These are phyloP conservation scores for Hansfordia pulvinata DNA, from an alignment of 2,329 filamentous ascomycete genomes.

Conservation along the genomic window DNA sequence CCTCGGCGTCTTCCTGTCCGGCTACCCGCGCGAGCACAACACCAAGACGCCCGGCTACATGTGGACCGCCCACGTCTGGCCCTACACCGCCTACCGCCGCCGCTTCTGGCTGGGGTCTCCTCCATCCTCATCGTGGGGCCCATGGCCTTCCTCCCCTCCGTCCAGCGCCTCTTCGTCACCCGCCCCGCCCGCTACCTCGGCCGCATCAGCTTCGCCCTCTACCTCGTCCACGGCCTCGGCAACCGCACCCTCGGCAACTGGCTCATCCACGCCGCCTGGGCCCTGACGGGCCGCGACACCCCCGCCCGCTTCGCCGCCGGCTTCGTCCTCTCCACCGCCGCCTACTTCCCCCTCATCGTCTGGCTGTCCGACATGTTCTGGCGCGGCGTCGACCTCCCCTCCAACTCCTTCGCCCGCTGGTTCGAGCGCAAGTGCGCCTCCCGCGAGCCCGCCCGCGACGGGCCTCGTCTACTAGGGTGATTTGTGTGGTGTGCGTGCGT, in stretches of 20 bases:
- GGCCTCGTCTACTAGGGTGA: no score
- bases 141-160: slow-evolving; percentile 11
- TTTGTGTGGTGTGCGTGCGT: no score
- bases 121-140: slow-evolving; percentile 22
- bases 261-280: slow-evolving; percentile 13
- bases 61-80: slow-evolving; percentile 15
- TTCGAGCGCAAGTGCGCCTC: slow-evolving; percentile 13
- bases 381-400: slow-evolving; percentile 14
- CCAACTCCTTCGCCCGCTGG: slow-evolving; percentile 12
- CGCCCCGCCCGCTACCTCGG: slow-evolving; percentile 38
- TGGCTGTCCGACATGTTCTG: slow-evolving; percentile 40
- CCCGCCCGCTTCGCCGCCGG: slow-evolving; percentile 12
- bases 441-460: no score
- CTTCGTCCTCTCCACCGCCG: slow-evolving; percentile 9
- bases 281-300: slow-evolving; percentile 17
- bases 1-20: slow-evolving; percentile 13
- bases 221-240: slow-evolving; percentile 38
- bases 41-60: slow-evolving; percentile 12
- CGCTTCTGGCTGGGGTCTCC: slow-evolving; percentile 15
- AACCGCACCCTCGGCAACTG: slow-evolving; percentile 14
- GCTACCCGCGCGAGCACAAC: slow-evolving; percentile 14
- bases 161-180: slow-evolving; percentile 12
- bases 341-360: slow-evolving; percentile 21
- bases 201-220: slow-evolving; percentile 41
- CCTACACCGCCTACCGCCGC: slow-evolving; percentile 14